These are phyloP conservation scores for Monosporascus sp. DNA, from an alignment of 2,329 filamentous ascomycete genomes.

Conservation along the genomic window DNA sequence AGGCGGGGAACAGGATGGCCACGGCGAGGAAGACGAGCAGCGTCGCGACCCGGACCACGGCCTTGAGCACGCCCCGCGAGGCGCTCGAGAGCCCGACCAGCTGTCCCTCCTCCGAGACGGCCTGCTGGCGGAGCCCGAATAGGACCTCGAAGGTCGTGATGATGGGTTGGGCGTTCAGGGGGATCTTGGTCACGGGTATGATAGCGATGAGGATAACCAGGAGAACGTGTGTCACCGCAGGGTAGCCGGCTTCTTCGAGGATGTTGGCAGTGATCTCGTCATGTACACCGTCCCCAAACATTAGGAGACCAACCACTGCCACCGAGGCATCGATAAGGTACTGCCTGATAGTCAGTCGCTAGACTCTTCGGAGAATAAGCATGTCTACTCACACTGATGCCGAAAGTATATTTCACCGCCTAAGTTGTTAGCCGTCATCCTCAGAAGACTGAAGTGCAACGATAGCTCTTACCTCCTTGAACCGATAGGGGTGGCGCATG, in stretches of 20 bases:
- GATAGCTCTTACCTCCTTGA: slow-evolving; percentile 35
- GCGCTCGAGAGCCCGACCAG: slow-evolving; percentile 50
- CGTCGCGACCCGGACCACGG: slow-evolving; percentile 58
- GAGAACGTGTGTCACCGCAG: slow-evolving; percentile 65
- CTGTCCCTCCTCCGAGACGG: slow-evolving; percentile 39
- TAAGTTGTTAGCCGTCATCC: slow-evolving; percentile 29
- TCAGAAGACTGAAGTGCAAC: neutral
- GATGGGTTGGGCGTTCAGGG: slow-evolving; percentile 82
- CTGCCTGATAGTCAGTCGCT: slow-evolving; percentile 31
- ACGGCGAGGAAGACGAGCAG: slow-evolving; percentile 71
- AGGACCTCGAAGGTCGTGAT: slow-evolving; percentile 80
- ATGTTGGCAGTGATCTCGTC: slow-evolving; percentile 93
- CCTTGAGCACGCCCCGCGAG: slow-evolving; percentile 54
- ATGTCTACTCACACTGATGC: slow-evolving; percentile 62
- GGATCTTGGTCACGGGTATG: slow-evolving; percentile 94
- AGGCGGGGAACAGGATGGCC: slow-evolving; percentile 64
- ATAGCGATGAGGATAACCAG: slow-evolving; percentile 85
- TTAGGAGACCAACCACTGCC: slow-evolving; percentile 78
- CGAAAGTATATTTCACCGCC: slow-evolving; percentile 74
- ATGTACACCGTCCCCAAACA: slow-evolving; percentile 87
- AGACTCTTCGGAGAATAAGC: neutral
- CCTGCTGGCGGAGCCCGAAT: slow-evolving; percentile 56
- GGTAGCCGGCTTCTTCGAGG: slow-evolving; percentile 68
- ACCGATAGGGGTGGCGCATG: slow-evolving; percentile 74
- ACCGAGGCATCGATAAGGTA: slow-evolving; percentile 77